phyloP scores from a whole-genome alignment of 768 basidiomycete genomes.

The Mrakia blollopis region DNA sequence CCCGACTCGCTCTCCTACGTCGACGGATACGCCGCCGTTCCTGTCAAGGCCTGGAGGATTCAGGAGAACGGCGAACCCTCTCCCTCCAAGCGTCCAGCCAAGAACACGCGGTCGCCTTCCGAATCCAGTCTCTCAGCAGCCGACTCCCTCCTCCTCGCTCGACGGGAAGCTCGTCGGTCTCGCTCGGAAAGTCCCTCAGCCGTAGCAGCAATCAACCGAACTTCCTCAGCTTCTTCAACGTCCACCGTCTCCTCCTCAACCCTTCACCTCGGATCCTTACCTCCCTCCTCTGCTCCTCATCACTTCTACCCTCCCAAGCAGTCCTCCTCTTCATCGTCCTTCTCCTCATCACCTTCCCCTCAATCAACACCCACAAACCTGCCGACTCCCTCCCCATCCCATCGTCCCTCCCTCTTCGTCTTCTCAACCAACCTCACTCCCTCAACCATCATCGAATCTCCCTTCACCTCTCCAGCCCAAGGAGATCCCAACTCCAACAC shows the following conservation, averaged over 20 bases:
- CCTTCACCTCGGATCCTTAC: neutral
- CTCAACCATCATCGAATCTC: conserved; percentile 22
- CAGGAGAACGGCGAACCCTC: neutral
- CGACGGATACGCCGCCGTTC: conserved; percentile 2
- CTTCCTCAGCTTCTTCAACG: neutral
- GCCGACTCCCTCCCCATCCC: neutral
- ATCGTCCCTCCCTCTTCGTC: conserved; percentile 15
- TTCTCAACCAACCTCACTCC: conserved; percentile 22
- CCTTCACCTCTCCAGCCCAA: conserved; percentile 3
- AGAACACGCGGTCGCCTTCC: neutral
- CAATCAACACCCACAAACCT: neutral
- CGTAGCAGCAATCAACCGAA: neutral
- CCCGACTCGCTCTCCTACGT: neutral
- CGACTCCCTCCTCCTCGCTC: conserved; percentile 9
- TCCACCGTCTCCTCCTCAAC: conserved; percentile 21
- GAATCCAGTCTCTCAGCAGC: neutral
- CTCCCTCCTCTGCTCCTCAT: neutral
- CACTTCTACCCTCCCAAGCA: conserved; percentile 18
- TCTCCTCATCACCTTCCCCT: neutral
- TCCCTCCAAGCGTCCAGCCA: neutral
- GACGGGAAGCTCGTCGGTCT: conserved; percentile 14
- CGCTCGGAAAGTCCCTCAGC: conserved; percentile 7
- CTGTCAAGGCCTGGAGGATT: conserved; percentile 4
- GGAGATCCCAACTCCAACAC: neutral
- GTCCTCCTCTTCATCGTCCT: conserved; percentile 1